Percentiles rank a stretch among this genome's conserved stretches.
These are phyloP conservation scores for Cystobasidium sp. DNA, from an alignment of 1,284 basidiomycete genomes.

Conservation along the genomic window DNA sequence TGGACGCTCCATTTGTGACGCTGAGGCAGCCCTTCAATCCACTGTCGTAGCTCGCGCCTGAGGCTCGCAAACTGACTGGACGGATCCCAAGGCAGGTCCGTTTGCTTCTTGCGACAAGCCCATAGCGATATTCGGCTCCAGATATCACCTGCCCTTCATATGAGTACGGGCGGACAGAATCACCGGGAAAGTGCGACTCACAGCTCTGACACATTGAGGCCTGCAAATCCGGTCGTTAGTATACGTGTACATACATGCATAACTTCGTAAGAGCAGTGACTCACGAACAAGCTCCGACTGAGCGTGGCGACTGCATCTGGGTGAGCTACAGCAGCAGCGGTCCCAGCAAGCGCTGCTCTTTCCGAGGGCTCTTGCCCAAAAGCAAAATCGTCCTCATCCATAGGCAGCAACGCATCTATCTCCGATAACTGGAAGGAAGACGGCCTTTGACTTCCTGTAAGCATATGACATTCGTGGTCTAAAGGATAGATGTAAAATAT, in stretches of 20 bases:
- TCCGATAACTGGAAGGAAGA: slow-evolving; percentile 4
- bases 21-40: neutral
- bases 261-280: neutral
- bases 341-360: slow-evolving; percentile 7
- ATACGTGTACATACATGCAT: neutral
- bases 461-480: slow-evolving; percentile 7
- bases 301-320: neutral
- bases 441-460: slow-evolving; percentile 5
- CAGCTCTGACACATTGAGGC: slow-evolving; percentile 13
- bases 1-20: slow-evolving; percentile 14
- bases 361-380: neutral
- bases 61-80: slow-evolving; percentile 1
- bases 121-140: slow-evolving; percentile 9
- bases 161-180: neutral
- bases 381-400: slow-evolving; percentile 9
- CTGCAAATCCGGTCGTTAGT: neutral
- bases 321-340: neutral
- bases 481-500: too few relatives aligned
- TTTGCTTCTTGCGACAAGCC: slow-evolving; percentile 11
- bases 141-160: neutral
- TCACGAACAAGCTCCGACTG: slow-evolving; percentile 3
- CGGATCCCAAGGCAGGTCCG: slow-evolving; percentile 1
- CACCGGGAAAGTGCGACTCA: neutral
- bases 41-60: neutral
- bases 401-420: slow-evolving; percentile 1